phyloP scores from a whole-genome alignment of 2,329 filamentous ascomycete species.

The Tolypocladium tropicale region DNA sequence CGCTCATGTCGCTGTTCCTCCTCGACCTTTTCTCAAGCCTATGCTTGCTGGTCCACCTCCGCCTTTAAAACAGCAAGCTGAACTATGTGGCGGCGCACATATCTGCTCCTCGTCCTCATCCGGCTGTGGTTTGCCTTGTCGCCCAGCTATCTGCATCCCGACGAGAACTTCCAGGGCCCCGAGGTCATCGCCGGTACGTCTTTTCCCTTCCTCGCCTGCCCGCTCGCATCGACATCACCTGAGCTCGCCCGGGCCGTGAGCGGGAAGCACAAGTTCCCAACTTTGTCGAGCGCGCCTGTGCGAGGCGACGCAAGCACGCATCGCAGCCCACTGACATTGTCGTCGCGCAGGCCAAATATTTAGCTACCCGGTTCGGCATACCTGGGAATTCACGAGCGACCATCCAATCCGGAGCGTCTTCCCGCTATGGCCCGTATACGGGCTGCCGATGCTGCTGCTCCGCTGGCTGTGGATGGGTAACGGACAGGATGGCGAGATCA shows the following conservation, averaged over 20 bases:
- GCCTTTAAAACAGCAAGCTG: conserved; percentile 5
- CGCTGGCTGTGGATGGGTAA: conserved; percentile 89
- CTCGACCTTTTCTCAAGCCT: conserved; percentile 8
- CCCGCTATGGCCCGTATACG: conserved; percentile 91
- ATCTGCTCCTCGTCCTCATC: conserved; percentile 73
- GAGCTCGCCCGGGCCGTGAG: background rate
- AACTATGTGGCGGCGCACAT: conserved; percentile 82
- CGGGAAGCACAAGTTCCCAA: background rate
- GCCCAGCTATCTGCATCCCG: conserved; percentile 93
- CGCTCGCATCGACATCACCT: background rate
- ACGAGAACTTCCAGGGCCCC: conserved; percentile 98
- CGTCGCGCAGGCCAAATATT: conserved; percentile 68
- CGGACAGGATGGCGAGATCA: conserved; percentile 63
- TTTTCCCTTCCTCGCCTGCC: conserved; percentile 1
- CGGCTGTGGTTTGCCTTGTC: conserved; percentile 90
- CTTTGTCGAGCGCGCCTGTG: background rate
- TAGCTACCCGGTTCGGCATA: conserved; percentile 76
- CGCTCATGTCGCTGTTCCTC: conserved; percentile 8
- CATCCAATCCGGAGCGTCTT: conserved; percentile 91
- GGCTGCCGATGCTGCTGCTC: conserved; percentile 82
- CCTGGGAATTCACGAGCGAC: conserved; percentile 91
- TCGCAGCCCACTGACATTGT: background rate
- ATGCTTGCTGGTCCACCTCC: conserved; percentile 15
- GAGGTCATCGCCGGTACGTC: conserved; percentile 88
- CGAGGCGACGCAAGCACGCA: background rate